phyloP scores from a whole-genome alignment of 768 basidiomycete genomes.

The Rhodotorula babjevae region DNA sequence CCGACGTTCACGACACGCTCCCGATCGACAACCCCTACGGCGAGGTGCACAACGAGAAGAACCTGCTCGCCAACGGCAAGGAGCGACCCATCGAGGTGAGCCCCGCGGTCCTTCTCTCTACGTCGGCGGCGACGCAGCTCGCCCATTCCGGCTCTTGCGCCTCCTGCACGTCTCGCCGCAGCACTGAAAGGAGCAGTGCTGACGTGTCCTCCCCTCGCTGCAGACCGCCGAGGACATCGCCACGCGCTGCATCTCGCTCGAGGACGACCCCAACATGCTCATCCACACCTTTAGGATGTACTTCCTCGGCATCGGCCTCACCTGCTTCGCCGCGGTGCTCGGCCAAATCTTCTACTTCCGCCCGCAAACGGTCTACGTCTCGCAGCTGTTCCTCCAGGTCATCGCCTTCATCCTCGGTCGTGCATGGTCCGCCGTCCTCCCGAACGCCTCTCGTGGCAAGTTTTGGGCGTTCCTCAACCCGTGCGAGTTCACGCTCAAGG shows the following conservation, averaged over 20 bases:
- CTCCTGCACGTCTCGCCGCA: no score
- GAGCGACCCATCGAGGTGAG: constrained; percentile 38
- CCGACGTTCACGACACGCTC: neutral
- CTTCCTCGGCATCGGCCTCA: constrained; percentile 45
- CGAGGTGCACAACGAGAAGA: neutral
- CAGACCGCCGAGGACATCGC: constrained; percentile 36
- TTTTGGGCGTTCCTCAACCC: constrained; percentile 45
- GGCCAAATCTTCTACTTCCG: constrained; percentile 50
- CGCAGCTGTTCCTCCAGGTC: constrained; percentile 46
- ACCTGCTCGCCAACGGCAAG: constrained; percentile 37
- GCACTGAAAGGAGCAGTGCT: no score
- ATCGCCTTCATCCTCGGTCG: constrained; percentile 45
- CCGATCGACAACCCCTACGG: neutral
- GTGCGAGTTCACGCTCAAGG: constrained; percentile 46
- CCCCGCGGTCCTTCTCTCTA: no score
- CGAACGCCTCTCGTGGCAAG: constrained; percentile 38
- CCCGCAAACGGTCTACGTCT: constrained; percentile 43
- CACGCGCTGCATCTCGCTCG: constrained; percentile 36
- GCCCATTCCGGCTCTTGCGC: no score
- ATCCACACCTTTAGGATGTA: constrained; percentile 44
- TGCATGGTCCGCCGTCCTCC: constrained; percentile 33
- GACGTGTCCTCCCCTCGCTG: no score
- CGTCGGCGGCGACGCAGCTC: no score
- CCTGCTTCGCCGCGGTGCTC: constrained; percentile 44
- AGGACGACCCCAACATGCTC: constrained; percentile 33